These are phyloP conservation scores for Daldinia childiae DNA, from an alignment of 495 filamentous ascomycete genomes.

Conservation along the genomic window DNA sequence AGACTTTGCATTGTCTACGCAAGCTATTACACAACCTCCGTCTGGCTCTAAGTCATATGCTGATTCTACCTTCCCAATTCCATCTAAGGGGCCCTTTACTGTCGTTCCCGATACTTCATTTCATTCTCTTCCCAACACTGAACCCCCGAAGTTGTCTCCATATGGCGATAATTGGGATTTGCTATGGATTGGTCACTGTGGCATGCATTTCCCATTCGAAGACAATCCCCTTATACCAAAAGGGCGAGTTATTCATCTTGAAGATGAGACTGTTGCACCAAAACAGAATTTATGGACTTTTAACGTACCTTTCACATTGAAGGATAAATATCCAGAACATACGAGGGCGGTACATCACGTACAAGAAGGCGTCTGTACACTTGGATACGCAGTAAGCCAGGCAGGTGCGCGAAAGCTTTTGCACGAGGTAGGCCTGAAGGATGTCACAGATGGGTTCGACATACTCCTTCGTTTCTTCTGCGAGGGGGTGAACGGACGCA, in stretches of 20 bases:
- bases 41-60: neutral
- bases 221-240: neutral
- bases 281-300: conserved; percentile 40
- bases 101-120: neutral
- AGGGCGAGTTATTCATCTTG: neutral
- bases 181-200: conserved; percentile 58
- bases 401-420: neutral
- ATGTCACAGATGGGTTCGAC: neutral
- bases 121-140: conserved; percentile 42
- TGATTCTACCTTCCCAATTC: neutral
- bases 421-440: neutral
- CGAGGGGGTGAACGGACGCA: conserved; percentile 33
- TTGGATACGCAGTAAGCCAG: neutral
- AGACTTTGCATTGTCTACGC: conserved; percentile 57
- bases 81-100: neutral
- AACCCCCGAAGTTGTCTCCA: conserved; percentile 47
- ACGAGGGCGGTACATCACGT: conserved; percentile 47
- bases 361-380: conserved; percentile 32
- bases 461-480: conserved; percentile 43
- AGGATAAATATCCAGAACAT: conserved; percentile 42
- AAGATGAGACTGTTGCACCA: conserved; percentile 11
- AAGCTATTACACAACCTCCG: conserved; percentile 40
- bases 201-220: neutral
- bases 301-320: conserved; percentile 36
- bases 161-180: conserved; percentile 70